Conservation (phyloP, 345 rosid genomes). For the Salix suchowensis region DNA sequence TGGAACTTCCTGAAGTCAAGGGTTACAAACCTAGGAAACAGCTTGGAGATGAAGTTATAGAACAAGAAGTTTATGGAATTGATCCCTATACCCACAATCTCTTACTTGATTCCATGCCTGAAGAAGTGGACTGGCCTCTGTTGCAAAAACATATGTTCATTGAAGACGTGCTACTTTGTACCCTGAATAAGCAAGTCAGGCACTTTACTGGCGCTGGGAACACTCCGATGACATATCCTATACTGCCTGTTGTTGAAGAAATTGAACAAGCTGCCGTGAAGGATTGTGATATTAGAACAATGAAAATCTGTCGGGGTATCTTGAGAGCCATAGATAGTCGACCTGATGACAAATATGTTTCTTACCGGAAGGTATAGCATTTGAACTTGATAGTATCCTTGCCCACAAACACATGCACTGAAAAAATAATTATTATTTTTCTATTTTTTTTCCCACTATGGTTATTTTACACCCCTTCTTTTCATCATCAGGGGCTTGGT, state of each 20-base stretch:
- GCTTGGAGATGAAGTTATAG: constrained; percentile 86
- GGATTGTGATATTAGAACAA: constrained; percentile 57
- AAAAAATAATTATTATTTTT: background rate
- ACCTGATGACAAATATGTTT: constrained; percentile 88
- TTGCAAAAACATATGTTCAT: constrained; percentile 74
- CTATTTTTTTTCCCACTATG: background rate
- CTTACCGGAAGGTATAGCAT: constrained; percentile 80
- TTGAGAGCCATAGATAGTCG: constrained; percentile 84
- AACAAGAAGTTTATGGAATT: constrained; percentile 98
- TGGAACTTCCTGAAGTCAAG: constrained; percentile 99
- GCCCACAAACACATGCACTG: background rate
- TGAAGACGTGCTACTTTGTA: constrained; percentile 78
- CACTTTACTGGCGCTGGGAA: constrained; percentile 77
- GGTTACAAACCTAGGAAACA: constrained; percentile 88
- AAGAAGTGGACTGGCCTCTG: constrained; percentile 74
- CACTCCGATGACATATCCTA: constrained; percentile 84
- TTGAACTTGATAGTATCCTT: background rate
- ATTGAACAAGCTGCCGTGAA: constrained; percentile 62
- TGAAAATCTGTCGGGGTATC: constrained; percentile 71
- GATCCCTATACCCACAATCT: constrained; percentile 98
- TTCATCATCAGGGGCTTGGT: constrained; percentile 74
- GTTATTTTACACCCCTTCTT: constrained; percentile 22
- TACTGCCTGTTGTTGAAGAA: constrained; percentile 83
- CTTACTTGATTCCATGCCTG: constrained; percentile 96
- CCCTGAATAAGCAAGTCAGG: constrained; percentile 83